Conservation (phyloP, 192 early-diverging fungal genomes). For the Backusella sp. region DNA sequence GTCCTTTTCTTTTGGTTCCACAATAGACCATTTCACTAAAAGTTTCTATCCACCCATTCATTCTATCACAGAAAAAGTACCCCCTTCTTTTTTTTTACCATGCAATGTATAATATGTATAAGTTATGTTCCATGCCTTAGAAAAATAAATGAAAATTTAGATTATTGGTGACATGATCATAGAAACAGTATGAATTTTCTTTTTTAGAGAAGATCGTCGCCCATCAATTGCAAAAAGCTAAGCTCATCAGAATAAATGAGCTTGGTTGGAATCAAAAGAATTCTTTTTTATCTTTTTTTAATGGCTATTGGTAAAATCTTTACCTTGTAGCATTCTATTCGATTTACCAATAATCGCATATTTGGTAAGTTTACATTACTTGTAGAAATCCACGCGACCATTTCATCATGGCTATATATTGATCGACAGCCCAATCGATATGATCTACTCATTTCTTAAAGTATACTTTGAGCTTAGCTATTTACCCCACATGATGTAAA, state of each 20-base stretch:
- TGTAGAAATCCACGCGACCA: background rate
- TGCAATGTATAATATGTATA: no score
- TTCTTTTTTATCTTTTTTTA: background rate
- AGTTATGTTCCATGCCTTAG: no score
- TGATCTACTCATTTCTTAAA: background rate
- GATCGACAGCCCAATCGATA: conserved; percentile 6
- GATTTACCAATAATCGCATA: background rate
- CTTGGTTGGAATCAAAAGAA: background rate
- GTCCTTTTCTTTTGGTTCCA: no score
- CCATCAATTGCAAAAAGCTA: background rate
- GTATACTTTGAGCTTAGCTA: background rate
- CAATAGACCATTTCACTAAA: no score
- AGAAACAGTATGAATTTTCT: background rate
- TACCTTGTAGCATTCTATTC: no score
- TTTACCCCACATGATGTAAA: background rate
- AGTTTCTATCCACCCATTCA: no score
- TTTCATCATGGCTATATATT: background rate
- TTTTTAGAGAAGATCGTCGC: background rate
- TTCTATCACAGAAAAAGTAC: no score
- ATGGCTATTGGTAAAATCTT: background rate
- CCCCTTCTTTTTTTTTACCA: no score
- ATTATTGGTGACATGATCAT: background rate
- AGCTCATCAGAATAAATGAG: background rate
- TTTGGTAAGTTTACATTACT: background rate
- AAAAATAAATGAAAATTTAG: no score